Base-by-base conservation (phyloP, 1,284 basidiomycete genomes). In the Ganoderma leucocontextum region DNA sequence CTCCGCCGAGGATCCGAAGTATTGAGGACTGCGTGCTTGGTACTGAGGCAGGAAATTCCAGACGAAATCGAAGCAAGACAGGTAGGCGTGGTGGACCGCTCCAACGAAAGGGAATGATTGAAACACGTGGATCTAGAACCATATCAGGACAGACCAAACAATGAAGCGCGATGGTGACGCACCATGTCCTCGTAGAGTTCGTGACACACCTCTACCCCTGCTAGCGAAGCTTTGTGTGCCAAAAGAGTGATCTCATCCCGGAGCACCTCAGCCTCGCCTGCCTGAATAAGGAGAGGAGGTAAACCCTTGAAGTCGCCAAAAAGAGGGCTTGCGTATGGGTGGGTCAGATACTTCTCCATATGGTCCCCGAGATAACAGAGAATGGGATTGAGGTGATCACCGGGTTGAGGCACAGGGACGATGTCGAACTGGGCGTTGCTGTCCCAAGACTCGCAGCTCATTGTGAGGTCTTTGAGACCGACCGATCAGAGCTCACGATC, bases 371-470 rank as follows among this genome's bases (percentile, higher is more conserved):
- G 90, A 77, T 98, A 98, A 72, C 97, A 93, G 22, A 89, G 89
- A 61, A 99, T 93, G 0, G 98, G 97, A 78, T 99, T 95, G 77
- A 99, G 87, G 76, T 97, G 96, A 75, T 96, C 95, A 64, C 91
- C 92, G 49, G 89, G 88, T 59, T 87, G 77, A 62, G 94, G 88
- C 63, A 87, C 85, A 0, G 95, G 93, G 0, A 96, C 89, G 42
- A 96, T 90, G 78, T 96, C 95, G 76, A 86, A 94, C 22, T 84
- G 84, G 19, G 93, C 90, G 79, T 98, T 98, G 64, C 94, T 94
- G 63, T 98, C 96, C 97, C 97, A 99, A 42, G 95, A 97, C 71
- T 97, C 95, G 79, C 97, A 99, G 71, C 95, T 97, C 89, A 97
- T 93, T 0, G 95, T 98, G 68, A 98, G 82, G 81, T 97, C 95